A percentile compares a stretch with the other conserved stretches of the same genome.
phyloP scores from a whole-genome alignment of 176 grass and related monocot genomes.

The Oryza glaberrima region DNA sequence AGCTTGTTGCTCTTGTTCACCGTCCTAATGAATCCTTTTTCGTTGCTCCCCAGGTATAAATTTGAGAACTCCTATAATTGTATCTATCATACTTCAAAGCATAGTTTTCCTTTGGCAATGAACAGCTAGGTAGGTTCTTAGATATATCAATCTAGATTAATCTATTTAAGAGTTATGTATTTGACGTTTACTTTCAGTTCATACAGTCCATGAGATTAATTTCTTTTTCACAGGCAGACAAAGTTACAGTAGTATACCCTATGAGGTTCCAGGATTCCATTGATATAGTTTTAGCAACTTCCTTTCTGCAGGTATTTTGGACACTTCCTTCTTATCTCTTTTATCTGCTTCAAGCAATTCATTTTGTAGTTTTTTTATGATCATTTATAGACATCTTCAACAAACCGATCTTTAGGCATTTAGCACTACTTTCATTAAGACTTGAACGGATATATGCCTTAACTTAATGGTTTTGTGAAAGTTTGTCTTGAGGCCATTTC shows the following conservation, averaged over 20 bases:
- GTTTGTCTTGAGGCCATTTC: not conserved
- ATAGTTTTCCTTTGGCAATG: slow-evolving; percentile 6
- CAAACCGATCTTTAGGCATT: slow-evolving; percentile 24
- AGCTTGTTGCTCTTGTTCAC: slow-evolving; percentile 94
- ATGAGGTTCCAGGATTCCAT: slow-evolving; percentile 98
- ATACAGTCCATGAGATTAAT: not conserved
- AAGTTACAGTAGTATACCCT: slow-evolving; percentile 83
- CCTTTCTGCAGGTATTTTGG: slow-evolving; percentile 88
- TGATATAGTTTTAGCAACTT: slow-evolving; percentile 94
- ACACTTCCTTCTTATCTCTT: slow-evolving; percentile 28
- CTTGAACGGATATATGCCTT: slow-evolving; percentile 12
- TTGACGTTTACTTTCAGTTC: slow-evolving; percentile 16
- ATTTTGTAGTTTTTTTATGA: slow-evolving; percentile 15
- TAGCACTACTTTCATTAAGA: not conserved
- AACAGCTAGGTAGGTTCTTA: slow-evolving; percentile 2
- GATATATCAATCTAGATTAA: not conserved
- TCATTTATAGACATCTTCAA: slow-evolving; percentile 13
- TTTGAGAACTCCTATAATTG: slow-evolving; percentile 25
- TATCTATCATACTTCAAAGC: not conserved
- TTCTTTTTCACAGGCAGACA: slow-evolving; percentile 69
- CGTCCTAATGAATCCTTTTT: slow-evolving; percentile 97
- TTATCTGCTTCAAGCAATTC: slow-evolving; percentile 5
- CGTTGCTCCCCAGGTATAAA: slow-evolving; percentile 79
- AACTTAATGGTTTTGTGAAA: slow-evolving; percentile 14
- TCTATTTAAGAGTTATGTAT: slow-evolving; percentile 4